A percentile compares a stretch with the other conserved stretches of the same genome.
Evolutionary conservation across 768 basidiomycete genomes (phyloP).

Genomic region (Termitomyces sp.): DNA sequence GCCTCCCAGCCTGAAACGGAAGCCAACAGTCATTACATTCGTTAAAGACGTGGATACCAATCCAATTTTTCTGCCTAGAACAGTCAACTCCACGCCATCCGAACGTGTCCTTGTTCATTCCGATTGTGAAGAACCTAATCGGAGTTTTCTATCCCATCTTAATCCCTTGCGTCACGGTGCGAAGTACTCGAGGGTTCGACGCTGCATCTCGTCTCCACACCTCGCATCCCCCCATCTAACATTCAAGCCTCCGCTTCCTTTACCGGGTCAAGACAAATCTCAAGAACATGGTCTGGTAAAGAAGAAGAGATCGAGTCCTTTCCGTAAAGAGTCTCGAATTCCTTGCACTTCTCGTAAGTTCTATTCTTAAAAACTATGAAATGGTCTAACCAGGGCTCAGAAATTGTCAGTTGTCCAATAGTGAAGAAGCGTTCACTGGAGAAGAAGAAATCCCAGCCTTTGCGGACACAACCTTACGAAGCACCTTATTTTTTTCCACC

Average conservation of each 20-base stretch:
- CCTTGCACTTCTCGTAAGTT: constrained; percentile 9
- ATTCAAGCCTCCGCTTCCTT: constrained; percentile 5
- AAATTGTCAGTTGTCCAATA: constrained; percentile 3
- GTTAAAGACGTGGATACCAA: background rate
- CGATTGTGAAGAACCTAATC: constrained; percentile 9
- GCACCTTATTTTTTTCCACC: constrained; percentile 60
- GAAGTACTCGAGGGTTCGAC: constrained; percentile 20
- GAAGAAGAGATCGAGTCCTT: constrained; percentile 14
- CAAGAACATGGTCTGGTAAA: constrained; percentile 6
- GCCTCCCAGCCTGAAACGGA: constrained; percentile 5
- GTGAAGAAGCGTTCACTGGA: constrained; percentile 16
- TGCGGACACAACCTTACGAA: constrained; percentile 57
- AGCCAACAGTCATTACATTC: constrained; percentile 9
- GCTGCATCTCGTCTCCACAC: constrained; percentile 25
- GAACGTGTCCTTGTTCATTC: constrained; percentile 11
- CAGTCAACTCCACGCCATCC: background rate
- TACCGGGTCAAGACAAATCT: background rate
- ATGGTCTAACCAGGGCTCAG: background rate
- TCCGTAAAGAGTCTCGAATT: constrained; percentile 19
- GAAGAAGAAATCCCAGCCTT: constrained; percentile 33
- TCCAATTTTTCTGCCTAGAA: background rate
- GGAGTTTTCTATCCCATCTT: constrained; percentile 20
- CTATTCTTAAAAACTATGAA: background rate
- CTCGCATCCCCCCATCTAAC: constrained; percentile 17
- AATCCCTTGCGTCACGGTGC: constrained; percentile 24